A percentile compares a stretch with the other conserved stretches of the same genome.
phyloP scores from a whole-genome alignment of 73 alveolate species.

The Paramecium primaurelia region DNA sequence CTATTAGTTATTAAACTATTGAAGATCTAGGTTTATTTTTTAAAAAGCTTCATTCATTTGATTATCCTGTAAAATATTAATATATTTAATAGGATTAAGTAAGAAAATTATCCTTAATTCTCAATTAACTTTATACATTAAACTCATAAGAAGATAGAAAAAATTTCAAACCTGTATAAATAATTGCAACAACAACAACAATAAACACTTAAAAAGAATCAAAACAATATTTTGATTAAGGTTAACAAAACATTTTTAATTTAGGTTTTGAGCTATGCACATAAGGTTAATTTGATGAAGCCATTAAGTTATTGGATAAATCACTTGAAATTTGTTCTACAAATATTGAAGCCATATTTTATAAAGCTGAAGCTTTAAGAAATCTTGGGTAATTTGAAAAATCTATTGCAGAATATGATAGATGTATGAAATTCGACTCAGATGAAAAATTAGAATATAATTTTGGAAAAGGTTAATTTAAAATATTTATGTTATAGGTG shows the following conservation, averaged over 20 bases:
- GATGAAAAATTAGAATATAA: neutral
- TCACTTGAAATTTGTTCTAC: neutral
- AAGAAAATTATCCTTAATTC: neutral
- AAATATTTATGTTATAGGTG: neutral
- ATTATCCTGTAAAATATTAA: neutral
- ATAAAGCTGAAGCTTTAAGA: neutral
- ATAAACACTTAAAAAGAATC: neutral
- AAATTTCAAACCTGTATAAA: neutral
- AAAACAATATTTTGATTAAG: neutral
- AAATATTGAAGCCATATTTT: too few species aligned
- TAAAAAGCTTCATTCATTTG: neutral
- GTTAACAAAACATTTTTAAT: neutral
- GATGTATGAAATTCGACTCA: neutral
- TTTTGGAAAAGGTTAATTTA: neutral
- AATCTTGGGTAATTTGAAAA: neutral
- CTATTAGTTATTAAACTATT: neutral
- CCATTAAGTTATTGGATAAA: neutral
- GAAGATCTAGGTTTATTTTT: neutral
- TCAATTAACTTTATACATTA: neutral
- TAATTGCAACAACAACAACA: neutral
- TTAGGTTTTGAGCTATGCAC: neutral
- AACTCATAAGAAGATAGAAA: neutral
- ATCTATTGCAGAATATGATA: neutral
- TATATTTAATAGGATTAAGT: neutral
- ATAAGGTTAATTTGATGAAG: neutral